Evolutionary conservation across 2,329 filamentous ascomycete species (phyloP), one percentile per base, ranked within the genome.

Genomic region (Microdochium nivale): DNA sequence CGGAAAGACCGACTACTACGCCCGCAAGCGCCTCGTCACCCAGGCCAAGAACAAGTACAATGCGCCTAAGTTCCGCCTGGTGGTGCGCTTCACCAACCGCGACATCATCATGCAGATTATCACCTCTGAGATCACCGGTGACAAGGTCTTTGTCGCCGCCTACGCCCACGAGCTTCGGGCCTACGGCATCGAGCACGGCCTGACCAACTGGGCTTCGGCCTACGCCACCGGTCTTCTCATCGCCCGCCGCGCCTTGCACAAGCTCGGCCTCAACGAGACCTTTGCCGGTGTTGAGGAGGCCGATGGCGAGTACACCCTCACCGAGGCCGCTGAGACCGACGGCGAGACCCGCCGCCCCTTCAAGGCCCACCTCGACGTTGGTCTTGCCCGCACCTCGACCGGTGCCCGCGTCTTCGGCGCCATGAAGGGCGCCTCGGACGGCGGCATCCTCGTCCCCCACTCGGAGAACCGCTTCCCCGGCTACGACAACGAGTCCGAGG

Each of bases 31-130:
- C 71, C 84, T 99, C 76, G 94, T 97, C 83, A 91, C 90, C 81
- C 94, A 99, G 84, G 94, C 94, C 80, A 99, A 97, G 90, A 99
- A 99, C 90, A 99, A 99, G 88, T 99, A 97, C 88, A 95, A 95
- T 80, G 88, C 94, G 60, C 94, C 94, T 78, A 99, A 99, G 86
- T 97, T 99, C 87, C 89, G 94, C 71, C 87, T 99, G 70, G 94
- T 99, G 63, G 90, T 99, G 73, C 94, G 94, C 75, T 96, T 95
- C 87, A 95, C 90, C 83, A 95, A 97, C 87, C 90, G 90, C 77
- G 92, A 99, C 83, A 95, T 97, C 81, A 88, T 97, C 79, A 86
- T 84, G 79, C 94, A 99, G 82, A 94, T 99, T 73, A 84, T 99
- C 73, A 87, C 83, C 71, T 95, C 94, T 56, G 94, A 99, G 83